These are phyloP conservation scores for Exophiala spinifera DNA, from an alignment of 2,329 filamentous ascomycete species.

Conservation along the genomic window DNA sequence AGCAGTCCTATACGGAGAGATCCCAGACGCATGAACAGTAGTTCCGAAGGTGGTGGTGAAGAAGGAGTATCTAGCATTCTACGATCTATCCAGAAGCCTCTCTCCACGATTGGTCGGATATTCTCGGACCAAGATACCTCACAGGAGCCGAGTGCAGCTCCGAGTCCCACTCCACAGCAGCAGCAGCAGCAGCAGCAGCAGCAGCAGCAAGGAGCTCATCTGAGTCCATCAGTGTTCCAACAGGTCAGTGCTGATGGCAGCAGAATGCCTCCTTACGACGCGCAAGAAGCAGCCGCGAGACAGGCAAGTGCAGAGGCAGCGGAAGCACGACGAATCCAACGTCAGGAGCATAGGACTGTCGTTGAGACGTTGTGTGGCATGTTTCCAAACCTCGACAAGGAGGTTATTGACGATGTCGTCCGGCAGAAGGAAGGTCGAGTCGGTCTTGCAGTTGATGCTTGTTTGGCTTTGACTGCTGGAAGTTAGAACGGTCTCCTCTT, in stretches of 20 bases:
- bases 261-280: slow-evolving; percentile 46
- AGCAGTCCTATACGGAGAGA: slow-evolving; percentile 47
- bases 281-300: slow-evolving; percentile 82
- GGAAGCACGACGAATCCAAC: slow-evolving; percentile 77
- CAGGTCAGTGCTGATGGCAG: slow-evolving; percentile 41
- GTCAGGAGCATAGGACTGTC: slow-evolving; percentile 81
- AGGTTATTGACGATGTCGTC: slow-evolving; percentile 95
- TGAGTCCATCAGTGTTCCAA: slow-evolving; percentile 47
- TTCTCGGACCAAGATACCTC: slow-evolving; percentile 68
- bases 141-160: slow-evolving; percentile 32
- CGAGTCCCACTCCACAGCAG: slow-evolving; percentile 19
- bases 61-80: slow-evolving; percentile 80
- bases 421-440: slow-evolving; percentile 92
- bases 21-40: slow-evolving; percentile 37
- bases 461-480: slow-evolving; percentile 63
- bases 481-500: slow-evolving; percentile 5
- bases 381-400: slow-evolving; percentile 92
- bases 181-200: too few relatives aligned
- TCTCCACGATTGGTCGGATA: slow-evolving; percentile 89
- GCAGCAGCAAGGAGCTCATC: slow-evolving; percentile 42
- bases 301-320: slow-evolving; percentile 89
- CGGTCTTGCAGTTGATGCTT: slow-evolving; percentile 80
- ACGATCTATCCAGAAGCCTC: slow-evolving; percentile 83
- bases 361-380: slow-evolving; percentile 93
- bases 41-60: slow-evolving; percentile 61